Evolutionary conservation across 208 protist species (phyloP).

Genomic region (Acanthamoeba rhysodes): DNA sequence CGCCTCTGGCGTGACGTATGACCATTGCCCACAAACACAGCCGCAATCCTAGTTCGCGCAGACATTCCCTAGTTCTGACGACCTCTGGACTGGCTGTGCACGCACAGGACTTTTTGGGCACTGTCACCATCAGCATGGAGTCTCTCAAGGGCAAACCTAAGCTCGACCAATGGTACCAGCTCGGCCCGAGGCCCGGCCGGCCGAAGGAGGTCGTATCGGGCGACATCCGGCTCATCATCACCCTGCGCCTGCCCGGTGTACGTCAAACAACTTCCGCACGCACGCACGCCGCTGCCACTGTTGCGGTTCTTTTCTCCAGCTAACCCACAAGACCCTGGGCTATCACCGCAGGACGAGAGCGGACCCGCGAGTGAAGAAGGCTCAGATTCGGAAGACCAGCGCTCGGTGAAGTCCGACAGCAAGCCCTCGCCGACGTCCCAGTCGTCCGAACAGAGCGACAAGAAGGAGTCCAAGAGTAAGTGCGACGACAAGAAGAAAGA

Average conservation of each 20-base stretch:
- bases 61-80: background rate
- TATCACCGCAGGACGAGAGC: too few relatives aligned
- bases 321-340: too few relatives aligned
- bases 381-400: too few relatives aligned
- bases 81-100: background rate
- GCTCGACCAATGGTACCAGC: background rate
- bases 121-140: background rate
- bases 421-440: background rate
- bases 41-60: too few relatives aligned
- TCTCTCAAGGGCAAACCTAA: background rate
- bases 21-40: too few relatives aligned
- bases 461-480: background rate
- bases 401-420: background rate
- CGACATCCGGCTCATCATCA: slow-evolving; percentile 24
- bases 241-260: background rate
- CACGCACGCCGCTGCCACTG: background rate
- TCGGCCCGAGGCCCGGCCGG: background rate
- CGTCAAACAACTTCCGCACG: too few relatives aligned
- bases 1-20: slow-evolving; percentile 10
- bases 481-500: background rate
- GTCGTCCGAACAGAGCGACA: background rate
- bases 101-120: slow-evolving; percentile 20
- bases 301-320: background rate
- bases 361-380: too few relatives aligned
- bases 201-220: background rate